These are phyloP conservation scores for Clitopilus hobsonii DNA, from an alignment of 768 basidiomycete genomes.

Conservation along the genomic window DNA sequence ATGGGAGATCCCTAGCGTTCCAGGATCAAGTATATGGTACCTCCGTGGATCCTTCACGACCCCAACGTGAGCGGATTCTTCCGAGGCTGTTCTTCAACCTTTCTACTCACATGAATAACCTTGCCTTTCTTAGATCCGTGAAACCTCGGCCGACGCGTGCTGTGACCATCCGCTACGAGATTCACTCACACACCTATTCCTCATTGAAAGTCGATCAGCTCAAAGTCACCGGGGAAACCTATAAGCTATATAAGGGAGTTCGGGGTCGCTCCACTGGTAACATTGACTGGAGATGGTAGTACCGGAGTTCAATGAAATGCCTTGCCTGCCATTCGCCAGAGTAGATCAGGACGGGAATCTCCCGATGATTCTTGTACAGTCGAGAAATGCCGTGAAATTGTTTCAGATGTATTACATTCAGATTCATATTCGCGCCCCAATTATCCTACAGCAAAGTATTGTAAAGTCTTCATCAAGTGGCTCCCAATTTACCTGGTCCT, in stretches of 20 bases:
- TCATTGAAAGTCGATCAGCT: constrained; percentile 83
- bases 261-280: constrained; percentile 61
- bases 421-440: not conserved
- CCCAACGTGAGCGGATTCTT: constrained; percentile 1
- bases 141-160: constrained; percentile 69
- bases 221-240: constrained; percentile 70
- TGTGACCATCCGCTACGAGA: constrained; percentile 66
- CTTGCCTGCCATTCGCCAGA: not conserved
- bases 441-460: constrained; percentile 3
- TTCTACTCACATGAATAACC: not conserved
- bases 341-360: too few species aligned
- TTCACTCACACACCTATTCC: constrained; percentile 71
- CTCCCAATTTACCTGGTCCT: constrained; percentile 59
- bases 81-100: not conserved
- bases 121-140: constrained; percentile 19
- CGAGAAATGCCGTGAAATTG: not conserved
- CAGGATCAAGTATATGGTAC: constrained; percentile 65
- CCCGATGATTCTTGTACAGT: too few species aligned
- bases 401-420: constrained; percentile 1
- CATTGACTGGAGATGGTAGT: constrained; percentile 64
- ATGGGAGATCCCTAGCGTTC: constrained; percentile 73
- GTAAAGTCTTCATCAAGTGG: not conserved
- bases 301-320: constrained; percentile 1
- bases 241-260: constrained; percentile 93
- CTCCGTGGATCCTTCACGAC: constrained; percentile 71